phyloP scores from a whole-genome alignment of 345 rosid genomes.

The Geranium rotundifolium region DNA sequence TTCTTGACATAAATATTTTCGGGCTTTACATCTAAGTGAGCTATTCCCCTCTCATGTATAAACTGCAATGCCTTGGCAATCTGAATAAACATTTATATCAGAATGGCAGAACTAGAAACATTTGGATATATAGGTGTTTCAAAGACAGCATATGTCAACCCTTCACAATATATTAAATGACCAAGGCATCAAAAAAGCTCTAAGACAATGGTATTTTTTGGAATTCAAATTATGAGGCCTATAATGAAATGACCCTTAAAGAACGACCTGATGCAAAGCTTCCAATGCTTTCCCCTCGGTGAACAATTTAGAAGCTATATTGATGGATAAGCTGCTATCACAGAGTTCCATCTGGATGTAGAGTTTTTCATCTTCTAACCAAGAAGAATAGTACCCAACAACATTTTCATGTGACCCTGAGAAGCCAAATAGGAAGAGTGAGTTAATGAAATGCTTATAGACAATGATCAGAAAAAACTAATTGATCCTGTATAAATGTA shows the following conservation, averaged over 20 bases:
- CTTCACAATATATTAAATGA: too few species aligned
- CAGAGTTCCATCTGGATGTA: slow-evolving; percentile 97
- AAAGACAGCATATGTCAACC: neutral
- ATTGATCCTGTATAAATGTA: too few species aligned
- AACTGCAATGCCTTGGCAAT: slow-evolving; percentile 71
- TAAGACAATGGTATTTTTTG: too few species aligned
- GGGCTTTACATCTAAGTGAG: slow-evolving; percentile 94
- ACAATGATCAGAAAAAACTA: neutral
- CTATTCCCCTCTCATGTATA: slow-evolving; percentile 74
- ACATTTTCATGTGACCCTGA: slow-evolving; percentile 75
- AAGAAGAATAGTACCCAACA: slow-evolving; percentile 75
- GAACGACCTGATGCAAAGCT: slow-evolving; percentile 58
- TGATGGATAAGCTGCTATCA: slow-evolving; percentile 62
- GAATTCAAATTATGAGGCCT: too few species aligned
- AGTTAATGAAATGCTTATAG: neutral
- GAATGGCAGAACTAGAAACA: neutral
- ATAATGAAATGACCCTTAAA: neutral
- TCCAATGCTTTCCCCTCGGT: slow-evolving; percentile 52
- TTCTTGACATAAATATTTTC: slow-evolving; percentile 85
- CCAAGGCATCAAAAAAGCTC: too few species aligned
- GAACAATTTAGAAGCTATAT: slow-evolving; percentile 24
- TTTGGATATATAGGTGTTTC: neutral
- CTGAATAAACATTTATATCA: slow-evolving; percentile 32
- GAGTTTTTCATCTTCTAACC: slow-evolving; percentile 91
- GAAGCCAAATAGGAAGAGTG: slow-evolving; percentile 3